Conservation (phyloP, 805 yeast species). For the Pichia deserticola region DNA sequence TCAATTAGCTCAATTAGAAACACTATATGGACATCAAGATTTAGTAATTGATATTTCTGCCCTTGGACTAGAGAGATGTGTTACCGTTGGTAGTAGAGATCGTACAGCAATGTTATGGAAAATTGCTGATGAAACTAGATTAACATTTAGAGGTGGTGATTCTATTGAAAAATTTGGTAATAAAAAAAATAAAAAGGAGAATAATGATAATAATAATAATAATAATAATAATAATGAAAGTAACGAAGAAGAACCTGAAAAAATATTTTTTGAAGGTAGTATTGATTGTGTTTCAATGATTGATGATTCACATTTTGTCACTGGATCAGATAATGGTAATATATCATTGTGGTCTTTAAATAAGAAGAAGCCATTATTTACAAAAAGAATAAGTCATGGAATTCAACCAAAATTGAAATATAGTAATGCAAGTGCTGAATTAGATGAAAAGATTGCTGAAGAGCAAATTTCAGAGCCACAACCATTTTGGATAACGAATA, state of each 20-base stretch:
- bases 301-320: slow-evolving; percentile 87
- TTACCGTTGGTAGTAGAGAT: slow-evolving; percentile 92
- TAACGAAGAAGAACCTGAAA: slow-evolving; percentile 16
- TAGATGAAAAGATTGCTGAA: slow-evolving; percentile 28
- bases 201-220: slow-evolving; percentile 20
- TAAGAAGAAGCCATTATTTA: slow-evolving; percentile 79
- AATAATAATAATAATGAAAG: slow-evolving; percentile 20
- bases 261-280: slow-evolving; percentile 68
- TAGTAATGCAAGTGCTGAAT: slow-evolving; percentile 49
- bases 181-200: slow-evolving; percentile 28
- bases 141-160: slow-evolving; percentile 91
- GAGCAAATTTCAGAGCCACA: slow-evolving; percentile 59
- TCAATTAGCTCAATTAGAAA: slow-evolving; percentile 84
- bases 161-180: slow-evolving; percentile 31
- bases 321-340: slow-evolving; percentile 94
- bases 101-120: slow-evolving; percentile 96
- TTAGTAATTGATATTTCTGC: slow-evolving; percentile 76
- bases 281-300: slow-evolving; percentile 86
- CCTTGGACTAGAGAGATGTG: slow-evolving; percentile 80
- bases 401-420: slow-evolving; percentile 35
- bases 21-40: slow-evolving; percentile 94
- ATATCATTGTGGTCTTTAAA: slow-evolving; percentile 84
- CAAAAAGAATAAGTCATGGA: slow-evolving; percentile 74
- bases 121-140: slow-evolving; percentile 87
- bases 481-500: slow-evolving; percentile 81